A percentile compares a stretch with the other conserved stretches of the same genome.
These are phyloP conservation scores for Xylaria polymorpha DNA, from an alignment of 2,329 filamentous ascomycete genomes.

Conservation along the genomic window DNA sequence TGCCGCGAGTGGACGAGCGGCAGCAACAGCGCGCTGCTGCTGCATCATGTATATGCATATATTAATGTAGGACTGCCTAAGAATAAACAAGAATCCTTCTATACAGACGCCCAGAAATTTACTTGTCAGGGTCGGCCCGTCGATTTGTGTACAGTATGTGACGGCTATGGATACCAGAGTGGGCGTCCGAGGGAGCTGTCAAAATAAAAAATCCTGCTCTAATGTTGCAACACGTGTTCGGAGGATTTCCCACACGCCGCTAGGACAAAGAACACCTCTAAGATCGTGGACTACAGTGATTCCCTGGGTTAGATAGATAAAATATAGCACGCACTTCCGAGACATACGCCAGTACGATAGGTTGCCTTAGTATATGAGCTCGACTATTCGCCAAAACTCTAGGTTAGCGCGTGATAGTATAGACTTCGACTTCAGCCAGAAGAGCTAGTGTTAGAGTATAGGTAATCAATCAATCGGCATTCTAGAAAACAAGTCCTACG, in stretches of 20 bases:
- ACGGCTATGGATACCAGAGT: not conserved
- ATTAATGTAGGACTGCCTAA: conserved; percentile 14
- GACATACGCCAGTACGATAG: not conserved
- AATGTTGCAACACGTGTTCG: conserved; percentile 33
- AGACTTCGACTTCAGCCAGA: not conserved
- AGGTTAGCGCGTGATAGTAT: not conserved
- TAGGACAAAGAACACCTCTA: too few relatives aligned
- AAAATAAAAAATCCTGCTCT: conserved; percentile 16
- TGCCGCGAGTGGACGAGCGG: conserved; percentile 10
- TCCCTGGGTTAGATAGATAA: too few relatives aligned
- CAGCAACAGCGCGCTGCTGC: not conserved
- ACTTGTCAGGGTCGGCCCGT: conserved; percentile 8
- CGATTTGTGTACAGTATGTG: not conserved
- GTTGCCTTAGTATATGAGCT: not conserved
- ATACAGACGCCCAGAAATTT: not conserved
- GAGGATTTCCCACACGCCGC: conserved; percentile 36
- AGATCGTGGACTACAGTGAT: not conserved
- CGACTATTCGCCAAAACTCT: not conserved
- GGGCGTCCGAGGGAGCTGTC: conserved; percentile 3
- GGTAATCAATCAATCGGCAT: not conserved
- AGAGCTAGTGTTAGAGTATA: not conserved
- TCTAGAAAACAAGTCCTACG: not conserved
- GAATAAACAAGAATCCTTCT: conserved; percentile 7
- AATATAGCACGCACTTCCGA: not conserved
- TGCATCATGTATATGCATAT: not conserved